Evolutionary conservation across 164 flowering plant species (phyloP).

Genomic region (Kalanchoe fedtschenkoi): DNA sequence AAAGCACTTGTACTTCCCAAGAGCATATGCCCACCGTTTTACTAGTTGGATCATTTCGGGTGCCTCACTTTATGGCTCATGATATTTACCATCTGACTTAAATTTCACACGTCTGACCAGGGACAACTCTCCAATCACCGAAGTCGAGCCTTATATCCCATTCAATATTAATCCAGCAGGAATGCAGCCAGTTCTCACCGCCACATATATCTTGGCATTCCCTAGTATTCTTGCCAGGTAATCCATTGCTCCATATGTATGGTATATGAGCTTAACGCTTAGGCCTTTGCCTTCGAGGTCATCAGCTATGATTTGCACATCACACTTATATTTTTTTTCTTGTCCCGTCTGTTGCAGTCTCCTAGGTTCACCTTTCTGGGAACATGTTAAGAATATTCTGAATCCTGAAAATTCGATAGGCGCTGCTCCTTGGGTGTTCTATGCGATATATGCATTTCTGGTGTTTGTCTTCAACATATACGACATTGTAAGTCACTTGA

Average conservation of each 20-base stretch:
- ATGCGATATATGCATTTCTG: constrained; percentile 74
- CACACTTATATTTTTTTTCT: neutral
- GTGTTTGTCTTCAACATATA: constrained; percentile 89
- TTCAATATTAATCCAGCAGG: constrained; percentile 97
- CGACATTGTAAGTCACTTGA: constrained; percentile 78
- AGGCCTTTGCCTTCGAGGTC: neutral
- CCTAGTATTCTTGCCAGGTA: constrained; percentile 90
- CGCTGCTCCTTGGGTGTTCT: constrained; percentile 89
- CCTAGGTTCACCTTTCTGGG: constrained; percentile 73
- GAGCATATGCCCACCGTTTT: neutral
- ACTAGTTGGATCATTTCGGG: neutral
- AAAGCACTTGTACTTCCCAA: neutral
- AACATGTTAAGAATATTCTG: constrained; percentile 63
- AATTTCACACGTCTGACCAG: constrained; percentile 27
- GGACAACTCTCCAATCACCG: constrained; percentile 72
- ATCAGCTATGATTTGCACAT: neutral
- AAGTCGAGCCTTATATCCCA: constrained; percentile 95
- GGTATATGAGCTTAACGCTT: neutral
- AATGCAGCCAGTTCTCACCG: constrained; percentile 94
- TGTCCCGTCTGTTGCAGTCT: constrained; percentile 38
- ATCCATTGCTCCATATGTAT: neutral
- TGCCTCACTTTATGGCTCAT: constrained; percentile 3
- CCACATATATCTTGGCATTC: constrained; percentile 78
- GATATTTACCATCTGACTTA: constrained; percentile 1
- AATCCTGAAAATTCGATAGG: constrained; percentile 77